Base-by-base conservation (phyloP, 768 basidiomycete genomes). In the Podaxis mareebaensis region DNA sequence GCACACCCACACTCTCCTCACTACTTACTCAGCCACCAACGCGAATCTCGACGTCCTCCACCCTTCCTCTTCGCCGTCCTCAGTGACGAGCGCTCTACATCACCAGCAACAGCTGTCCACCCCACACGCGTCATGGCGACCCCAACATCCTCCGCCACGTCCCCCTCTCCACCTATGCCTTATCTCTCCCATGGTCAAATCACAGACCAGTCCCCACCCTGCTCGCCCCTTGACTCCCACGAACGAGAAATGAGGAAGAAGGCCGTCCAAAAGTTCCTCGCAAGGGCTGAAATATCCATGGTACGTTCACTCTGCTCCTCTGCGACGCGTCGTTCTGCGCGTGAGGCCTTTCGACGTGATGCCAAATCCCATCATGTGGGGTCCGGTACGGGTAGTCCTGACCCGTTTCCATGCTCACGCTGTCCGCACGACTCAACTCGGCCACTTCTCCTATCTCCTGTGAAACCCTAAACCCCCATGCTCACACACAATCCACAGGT, bases 101-200 rank as follows among this genome's bases (percentile, higher is more conserved):
- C 58, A 66, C 66, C 67, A 10, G 2, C 62, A 58, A 58, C 67
- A 58, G 60, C 69, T 67, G 65, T 67, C 65, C 49, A 33, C 56
- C 17, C 46, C 66, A 64, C 78, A 74, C 79, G 78, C 78, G 76
- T 76, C 67, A 67, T 92, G 91, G 87, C 90, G 70, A 88, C 91
- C 42, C 89, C 92, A 62, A 85, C 89, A 65, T 92, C 90, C 69
- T 90, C 91, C 66, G 83, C 89, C 69, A 93, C 92, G 72, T 92
- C 91, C 63, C 87, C 89, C 70, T 93, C 92, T 55, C 92, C 92
- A 26, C 87, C 88, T 66, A 80, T 87, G 73, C 75, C 83, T 72
- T 90, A 84, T 79, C 78, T 85, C 63, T 81, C 81, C 63, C 82
- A 76, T 74, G 74, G 76, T 52, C 70, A 77, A 60, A 74, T 76